A percentile compares a stretch with the other conserved stretches of the same genome.
Conservation (phyloP, 2,329 filamentous ascomycete genomes). For the Diaporthe ilicicola region DNA sequence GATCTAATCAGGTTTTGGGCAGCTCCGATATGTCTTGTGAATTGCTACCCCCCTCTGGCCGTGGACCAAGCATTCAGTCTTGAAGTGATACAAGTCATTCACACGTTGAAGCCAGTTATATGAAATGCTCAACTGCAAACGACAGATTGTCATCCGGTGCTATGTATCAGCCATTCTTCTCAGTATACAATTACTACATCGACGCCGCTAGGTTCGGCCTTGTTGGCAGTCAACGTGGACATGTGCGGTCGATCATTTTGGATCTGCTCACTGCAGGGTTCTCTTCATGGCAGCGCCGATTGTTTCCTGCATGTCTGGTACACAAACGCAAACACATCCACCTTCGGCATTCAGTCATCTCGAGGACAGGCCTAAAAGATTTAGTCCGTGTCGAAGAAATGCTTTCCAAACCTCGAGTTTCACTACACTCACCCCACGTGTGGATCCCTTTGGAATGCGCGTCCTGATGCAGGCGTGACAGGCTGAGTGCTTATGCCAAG, state of each 20-base stretch:
- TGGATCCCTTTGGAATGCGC: not conserved
- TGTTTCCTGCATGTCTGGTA: not conserved
- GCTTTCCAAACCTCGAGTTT: not conserved
- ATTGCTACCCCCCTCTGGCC: not conserved
- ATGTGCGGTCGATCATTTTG: not conserved
- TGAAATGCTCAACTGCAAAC: not conserved
- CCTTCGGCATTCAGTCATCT: not conserved
- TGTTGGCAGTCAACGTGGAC: not conserved
- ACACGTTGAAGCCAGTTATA: no score
- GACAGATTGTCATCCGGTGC: not conserved
- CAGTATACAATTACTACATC: not conserved
- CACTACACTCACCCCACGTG: not conserved
- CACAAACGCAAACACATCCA: no score
- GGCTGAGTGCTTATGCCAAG: constrained; percentile 16
- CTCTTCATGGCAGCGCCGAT: not conserved
- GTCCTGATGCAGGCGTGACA: not conserved
- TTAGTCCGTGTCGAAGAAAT: no score
- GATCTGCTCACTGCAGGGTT: not conserved
- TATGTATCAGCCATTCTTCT: not conserved
- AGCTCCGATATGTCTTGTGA: not conserved
- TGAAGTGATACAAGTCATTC: no score
- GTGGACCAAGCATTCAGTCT: not conserved
- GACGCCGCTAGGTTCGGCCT: not conserved
- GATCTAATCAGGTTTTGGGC: not conserved
- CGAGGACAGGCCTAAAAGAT: not conserved